phyloP scores from a whole-genome alignment of 768 basidiomycete genomes.

The Mycena latifolia region DNA sequence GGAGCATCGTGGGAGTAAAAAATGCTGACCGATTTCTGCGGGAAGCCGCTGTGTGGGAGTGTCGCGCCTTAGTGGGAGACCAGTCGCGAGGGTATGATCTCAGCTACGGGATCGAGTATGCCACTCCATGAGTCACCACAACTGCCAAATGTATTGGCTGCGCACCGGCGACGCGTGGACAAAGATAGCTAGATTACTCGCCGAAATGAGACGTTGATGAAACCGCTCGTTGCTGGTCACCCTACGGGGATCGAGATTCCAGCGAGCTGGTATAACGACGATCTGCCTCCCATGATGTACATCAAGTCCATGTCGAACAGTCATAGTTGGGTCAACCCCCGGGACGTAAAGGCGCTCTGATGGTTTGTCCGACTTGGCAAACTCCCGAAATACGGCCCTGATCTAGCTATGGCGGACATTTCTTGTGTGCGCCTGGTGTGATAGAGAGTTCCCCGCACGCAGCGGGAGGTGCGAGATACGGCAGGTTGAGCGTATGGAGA shows the following conservation, averaged over 20 bases:
- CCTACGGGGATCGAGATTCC: slow-evolving; percentile 73
- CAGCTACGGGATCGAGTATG: slow-evolving; percentile 82
- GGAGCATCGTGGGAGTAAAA: no score
- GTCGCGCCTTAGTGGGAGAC: slow-evolving; percentile 89
- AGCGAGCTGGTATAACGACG: slow-evolving; percentile 83
- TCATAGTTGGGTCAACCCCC: slow-evolving; percentile 75
- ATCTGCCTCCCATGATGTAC: slow-evolving; percentile 85
- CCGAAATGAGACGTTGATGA: slow-evolving; percentile 75
- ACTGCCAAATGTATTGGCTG: slow-evolving; percentile 76
- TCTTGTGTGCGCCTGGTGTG: no score
- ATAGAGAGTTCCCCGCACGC: no score
- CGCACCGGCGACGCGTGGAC: slow-evolving; percentile 79
- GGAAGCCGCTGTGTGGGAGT: slow-evolving; percentile 66
- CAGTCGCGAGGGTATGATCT: slow-evolving; percentile 73
- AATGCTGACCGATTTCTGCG: slow-evolving; percentile 77
- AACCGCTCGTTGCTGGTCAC: slow-evolving; percentile 73
- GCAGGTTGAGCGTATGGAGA: no score
- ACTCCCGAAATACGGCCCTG: background rate
- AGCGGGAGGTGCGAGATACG: no score
- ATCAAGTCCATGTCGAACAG: slow-evolving; percentile 76
- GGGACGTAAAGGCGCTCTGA: slow-evolving; percentile 80
- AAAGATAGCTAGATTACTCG: slow-evolving; percentile 78
- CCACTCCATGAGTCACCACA: slow-evolving; percentile 48
- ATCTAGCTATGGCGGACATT: no score
- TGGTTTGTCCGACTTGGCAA: slow-evolving; percentile 45